Evolutionary conservation across 108 stramenopile species (phyloP).

Genomic region (Cyclotella cryptica): DNA sequence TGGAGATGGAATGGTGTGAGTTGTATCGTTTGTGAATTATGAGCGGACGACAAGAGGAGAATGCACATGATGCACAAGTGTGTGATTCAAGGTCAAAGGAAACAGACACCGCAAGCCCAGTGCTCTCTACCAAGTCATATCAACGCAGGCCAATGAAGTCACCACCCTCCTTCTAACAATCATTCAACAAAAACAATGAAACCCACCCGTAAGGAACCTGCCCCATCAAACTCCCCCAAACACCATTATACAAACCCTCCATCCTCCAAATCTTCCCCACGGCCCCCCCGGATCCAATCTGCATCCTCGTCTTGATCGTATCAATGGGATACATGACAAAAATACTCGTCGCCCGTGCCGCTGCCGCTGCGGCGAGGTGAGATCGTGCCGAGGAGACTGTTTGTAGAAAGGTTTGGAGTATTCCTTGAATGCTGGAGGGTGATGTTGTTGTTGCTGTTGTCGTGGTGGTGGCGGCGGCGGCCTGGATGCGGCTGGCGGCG

Average conservation of each 20-base stretch:
- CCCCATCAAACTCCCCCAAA: slow-evolving; percentile 69
- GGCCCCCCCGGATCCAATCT: slow-evolving; percentile 63
- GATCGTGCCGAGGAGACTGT: slow-evolving; percentile 57
- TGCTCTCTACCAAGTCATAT: too few species aligned
- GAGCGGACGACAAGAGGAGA: too few species aligned
- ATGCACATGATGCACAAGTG: too few species aligned
- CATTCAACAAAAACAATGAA: neutral
- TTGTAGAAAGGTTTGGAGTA: slow-evolving; percentile 43
- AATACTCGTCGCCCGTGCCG: slow-evolving; percentile 71
- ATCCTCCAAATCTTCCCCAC: slow-evolving; percentile 51
- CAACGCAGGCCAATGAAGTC: too few species aligned
- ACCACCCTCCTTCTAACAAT: too few species aligned
- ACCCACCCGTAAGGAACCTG: slow-evolving; percentile 83
- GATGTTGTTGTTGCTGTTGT: neutral
- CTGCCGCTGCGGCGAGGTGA: slow-evolving; percentile 75
- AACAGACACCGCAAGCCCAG: slow-evolving; percentile 3
- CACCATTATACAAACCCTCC: slow-evolving; percentile 66
- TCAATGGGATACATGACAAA: slow-evolving; percentile 86
- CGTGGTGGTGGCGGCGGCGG: neutral
- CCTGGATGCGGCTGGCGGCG: neutral
- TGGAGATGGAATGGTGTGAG: neutral
- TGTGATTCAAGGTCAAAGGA: neutral
- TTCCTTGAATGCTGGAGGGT: too few species aligned
- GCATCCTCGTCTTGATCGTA: slow-evolving; percentile 90
- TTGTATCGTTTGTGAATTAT: too few species aligned